Evolutionary conservation across 73 alveolate genomes (phyloP), one percentile per base, ranked within the genome.

Genomic region (Paramecium caudatum): DNA sequence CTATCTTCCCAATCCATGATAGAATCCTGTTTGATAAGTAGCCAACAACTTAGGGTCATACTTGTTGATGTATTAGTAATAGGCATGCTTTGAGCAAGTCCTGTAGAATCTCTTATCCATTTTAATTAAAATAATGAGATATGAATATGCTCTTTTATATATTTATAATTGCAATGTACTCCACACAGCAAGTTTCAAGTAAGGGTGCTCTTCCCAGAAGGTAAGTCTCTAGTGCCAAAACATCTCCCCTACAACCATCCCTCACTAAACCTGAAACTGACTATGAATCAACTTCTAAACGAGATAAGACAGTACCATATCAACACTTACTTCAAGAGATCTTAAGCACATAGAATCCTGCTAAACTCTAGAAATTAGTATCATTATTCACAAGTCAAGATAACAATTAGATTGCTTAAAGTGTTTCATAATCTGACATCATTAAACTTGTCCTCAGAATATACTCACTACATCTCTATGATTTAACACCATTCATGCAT

Each of bases 61-160:
- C 32, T 47, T 27, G 32, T 74, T 74, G 68, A 41, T 41, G 68
- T 74, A 41, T 45, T 74, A 74, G 43, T 74, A 74, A 15, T 74
- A 74, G 55, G 88, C 88, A 45, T 74, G 88, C 61, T 74, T 74
- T 39, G 88, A 74, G 32, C 62, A 37, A 21, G 88, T 74, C 88
- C 43, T 74, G 39, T 41, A 74, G 21, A 74, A 45, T 21, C 68
- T 74, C 65, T 74, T 74, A 3, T 37, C 39, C 88, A 74, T 74
- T 74, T 27, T 74, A 39, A 74, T 39, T 39, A 41, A 74, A 21
- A 74, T 41, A 7, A 48, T 48, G 15, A 7, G 30, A 74, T 74
- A 41, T 65, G 15, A 65, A 65, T 25, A 25, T 43, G 33, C 49
- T 41, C 47, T 43, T 65, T 65, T 65, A 12, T 32, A n/a, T 36